phyloP scores from a whole-genome alignment of 805 yeast genomes.

The Saccharomycopsis schoenii region DNA sequence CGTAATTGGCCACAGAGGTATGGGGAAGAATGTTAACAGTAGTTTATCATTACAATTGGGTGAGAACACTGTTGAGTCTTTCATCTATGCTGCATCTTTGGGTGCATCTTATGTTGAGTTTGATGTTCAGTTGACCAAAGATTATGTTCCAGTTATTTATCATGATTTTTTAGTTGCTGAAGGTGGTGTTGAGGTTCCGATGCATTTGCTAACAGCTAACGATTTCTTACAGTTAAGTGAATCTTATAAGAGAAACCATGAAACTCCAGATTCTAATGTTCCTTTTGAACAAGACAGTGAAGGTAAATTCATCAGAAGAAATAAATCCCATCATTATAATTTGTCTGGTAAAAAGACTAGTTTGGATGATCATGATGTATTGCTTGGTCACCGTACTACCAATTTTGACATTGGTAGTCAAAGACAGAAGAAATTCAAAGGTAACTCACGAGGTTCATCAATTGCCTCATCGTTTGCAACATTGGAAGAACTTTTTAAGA shows the following conservation, averaged over 20 bases:
- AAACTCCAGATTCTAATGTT: background rate
- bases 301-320: background rate
- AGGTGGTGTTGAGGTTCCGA: constrained; percentile 91
- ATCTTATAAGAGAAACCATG: constrained; percentile 6
- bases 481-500: constrained; percentile 69
- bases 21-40: constrained; percentile 73
- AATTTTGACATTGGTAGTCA: background rate
- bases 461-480: constrained; percentile 92
- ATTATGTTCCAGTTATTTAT: constrained; percentile 82
- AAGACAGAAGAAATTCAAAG: constrained; percentile 80
- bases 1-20: constrained; percentile 92
- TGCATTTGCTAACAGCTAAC: constrained; percentile 85
- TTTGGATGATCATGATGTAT: constrained; percentile 14
- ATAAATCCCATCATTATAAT: background rate
- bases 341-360: background rate
- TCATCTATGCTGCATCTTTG: constrained; percentile 89
- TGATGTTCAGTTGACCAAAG: constrained; percentile 92
- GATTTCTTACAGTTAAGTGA: constrained; percentile 60
- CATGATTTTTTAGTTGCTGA: constrained; percentile 94
- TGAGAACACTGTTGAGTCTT: constrained; percentile 90
- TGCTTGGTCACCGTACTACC: constrained; percentile 4
- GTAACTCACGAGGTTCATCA: constrained; percentile 81
- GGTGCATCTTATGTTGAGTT: constrained; percentile 97
- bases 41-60: constrained; percentile 82
- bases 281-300: background rate